Conservation (phyloP, 2,329 filamentous ascomycete species). For the Fusarium decemcellulare region DNA sequence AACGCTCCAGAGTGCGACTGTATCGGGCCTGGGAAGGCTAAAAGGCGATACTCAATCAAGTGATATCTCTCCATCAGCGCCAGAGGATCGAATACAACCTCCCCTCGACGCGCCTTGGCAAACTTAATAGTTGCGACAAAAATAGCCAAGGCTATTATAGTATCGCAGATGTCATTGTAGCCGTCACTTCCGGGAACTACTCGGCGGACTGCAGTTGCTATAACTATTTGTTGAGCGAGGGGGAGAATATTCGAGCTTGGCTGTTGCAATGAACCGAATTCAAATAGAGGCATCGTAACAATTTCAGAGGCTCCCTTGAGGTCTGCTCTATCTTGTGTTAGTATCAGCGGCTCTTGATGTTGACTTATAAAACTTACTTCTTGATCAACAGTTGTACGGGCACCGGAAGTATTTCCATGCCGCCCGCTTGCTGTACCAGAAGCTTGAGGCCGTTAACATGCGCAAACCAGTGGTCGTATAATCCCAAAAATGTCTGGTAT, state of each 20-base stretch:
- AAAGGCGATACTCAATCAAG: not conserved
- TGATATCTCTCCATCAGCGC: conserved; percentile 10
- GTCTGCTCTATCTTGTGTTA: not conserved
- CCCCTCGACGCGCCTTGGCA: not conserved
- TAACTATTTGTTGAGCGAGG: not conserved
- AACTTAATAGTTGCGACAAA: conserved; percentile 4
- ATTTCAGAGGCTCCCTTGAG: conserved; percentile 10
- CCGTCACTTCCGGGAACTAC: not conserved
- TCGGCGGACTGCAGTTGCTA: not conserved
- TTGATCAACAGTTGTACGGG: conserved; percentile 2
- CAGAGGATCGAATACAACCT: conserved; percentile 5
- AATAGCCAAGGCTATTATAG: not conserved
- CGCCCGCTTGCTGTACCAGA: not conserved
- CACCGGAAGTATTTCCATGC: not conserved
- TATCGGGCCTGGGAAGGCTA: not conserved
- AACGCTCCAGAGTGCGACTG: not conserved
- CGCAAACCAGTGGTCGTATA: conserved; percentile 11
- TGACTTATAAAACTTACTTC: not conserved
- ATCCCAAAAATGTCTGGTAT: not conserved
- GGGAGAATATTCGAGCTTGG: not conserved
- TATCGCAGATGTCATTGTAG: not conserved
- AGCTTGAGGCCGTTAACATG: conserved; percentile 11
- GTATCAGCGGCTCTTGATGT: too few species aligned
- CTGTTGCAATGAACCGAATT: not conserved
- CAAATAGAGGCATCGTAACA: not conserved